Evolutionary conservation across 345 rosid species (phyloP).

Genomic region (Populus simonii): DNA sequence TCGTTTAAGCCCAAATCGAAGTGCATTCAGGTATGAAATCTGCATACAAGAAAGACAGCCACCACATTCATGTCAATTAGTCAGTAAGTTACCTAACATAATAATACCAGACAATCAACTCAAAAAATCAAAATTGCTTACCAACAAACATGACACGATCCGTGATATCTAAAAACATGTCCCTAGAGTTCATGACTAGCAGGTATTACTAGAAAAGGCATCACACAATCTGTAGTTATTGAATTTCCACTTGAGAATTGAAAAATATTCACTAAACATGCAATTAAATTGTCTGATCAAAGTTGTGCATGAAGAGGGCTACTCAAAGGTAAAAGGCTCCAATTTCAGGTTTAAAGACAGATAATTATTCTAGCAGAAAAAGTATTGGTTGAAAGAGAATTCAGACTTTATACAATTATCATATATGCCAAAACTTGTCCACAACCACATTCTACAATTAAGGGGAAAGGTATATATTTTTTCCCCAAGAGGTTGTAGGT

Average conservation of each 20-base stretch:
- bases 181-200: not conserved
- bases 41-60: constrained; percentile 32
- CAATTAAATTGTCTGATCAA: not conserved
- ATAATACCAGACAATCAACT: constrained; percentile 1
- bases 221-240: not conserved
- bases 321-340: not conserved
- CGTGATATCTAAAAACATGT: not conserved
- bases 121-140: constrained; percentile 5
- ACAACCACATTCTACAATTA: not conserved
- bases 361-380: not conserved
- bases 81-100: not conserved
- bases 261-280: not conserved
- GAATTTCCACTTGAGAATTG: not conserved
- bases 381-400: not conserved
- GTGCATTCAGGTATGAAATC: constrained; percentile 92
- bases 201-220: not conserved
- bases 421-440: not conserved
- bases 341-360: not conserved
- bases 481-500: not conserved
- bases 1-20: constrained; percentile 87
- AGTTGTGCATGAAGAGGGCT: not conserved
- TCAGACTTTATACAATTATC: not conserved
- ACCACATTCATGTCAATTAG: constrained; percentile 4
- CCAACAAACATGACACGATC: not conserved
- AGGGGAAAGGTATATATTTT: not conserved